Percentiles rank a stretch among this genome's conserved stretches.
phyloP scores from a whole-genome alignment of 495 filamentous ascomycete genomes.

The Penicillium coffeae region DNA sequence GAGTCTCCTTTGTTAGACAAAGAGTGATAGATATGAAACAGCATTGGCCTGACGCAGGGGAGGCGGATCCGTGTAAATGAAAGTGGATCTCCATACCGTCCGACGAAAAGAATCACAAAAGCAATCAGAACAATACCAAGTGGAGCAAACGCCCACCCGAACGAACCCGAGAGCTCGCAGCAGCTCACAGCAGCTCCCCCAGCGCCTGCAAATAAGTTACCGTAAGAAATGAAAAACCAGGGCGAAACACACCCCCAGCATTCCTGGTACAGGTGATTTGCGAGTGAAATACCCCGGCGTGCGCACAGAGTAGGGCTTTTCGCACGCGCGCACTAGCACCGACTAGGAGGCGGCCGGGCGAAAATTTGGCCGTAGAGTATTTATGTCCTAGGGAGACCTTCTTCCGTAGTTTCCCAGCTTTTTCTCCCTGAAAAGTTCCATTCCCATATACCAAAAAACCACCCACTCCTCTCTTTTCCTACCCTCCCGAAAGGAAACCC shows the following conservation, averaged over 20 bases:
- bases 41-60: not conserved
- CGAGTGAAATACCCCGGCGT: conserved; percentile 18
- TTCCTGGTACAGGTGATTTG: conserved; percentile 19
- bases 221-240: conserved; percentile 15
- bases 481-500: conserved; percentile 10
- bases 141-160: not conserved
- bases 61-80: not conserved
- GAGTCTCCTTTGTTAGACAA: too few relatives aligned
- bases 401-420: conserved; percentile 42
- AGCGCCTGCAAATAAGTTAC: not conserved
- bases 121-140: not conserved
- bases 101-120: conserved; percentile 8
- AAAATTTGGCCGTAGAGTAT: conserved; percentile 47
- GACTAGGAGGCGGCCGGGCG: conserved; percentile 37
- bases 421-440: conserved; percentile 39
- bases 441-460: conserved; percentile 13
- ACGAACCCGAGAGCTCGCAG: not conserved
- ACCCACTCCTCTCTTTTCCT: conserved; percentile 21
- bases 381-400: conserved; percentile 35
- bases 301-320: conserved; percentile 39
- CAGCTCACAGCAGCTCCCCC: too few relatives aligned
- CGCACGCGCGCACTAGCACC: conserved; percentile 33
- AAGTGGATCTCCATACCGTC: not conserved
- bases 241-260: conserved; percentile 18
- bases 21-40: too few relatives aligned